These are phyloP conservation scores for Cyberlindnera maclurae DNA, from an alignment of 805 yeast genomes.

Conservation along the genomic window DNA sequence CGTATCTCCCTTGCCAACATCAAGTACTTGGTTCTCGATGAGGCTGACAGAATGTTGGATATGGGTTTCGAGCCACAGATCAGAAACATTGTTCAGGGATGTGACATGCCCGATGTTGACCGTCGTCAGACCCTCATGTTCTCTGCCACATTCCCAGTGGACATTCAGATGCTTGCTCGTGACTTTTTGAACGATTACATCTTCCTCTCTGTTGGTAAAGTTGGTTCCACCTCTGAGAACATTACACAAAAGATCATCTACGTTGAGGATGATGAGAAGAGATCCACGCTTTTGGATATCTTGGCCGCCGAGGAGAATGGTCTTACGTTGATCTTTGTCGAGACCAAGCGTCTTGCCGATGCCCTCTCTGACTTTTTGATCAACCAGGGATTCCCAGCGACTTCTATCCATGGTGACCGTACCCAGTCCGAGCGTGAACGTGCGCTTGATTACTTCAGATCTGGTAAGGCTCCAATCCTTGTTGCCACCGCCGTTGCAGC, in stretches of 20 bases:
- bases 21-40: constrained; percentile 92
- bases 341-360: constrained; percentile 98
- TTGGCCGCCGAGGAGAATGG: constrained; percentile 75
- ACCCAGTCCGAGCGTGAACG: constrained; percentile 96
- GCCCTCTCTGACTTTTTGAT: constrained; percentile 86
- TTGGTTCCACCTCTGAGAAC: constrained; percentile 98
- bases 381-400: constrained; percentile 87
- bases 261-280: constrained; percentile 92
- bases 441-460: constrained; percentile 89
- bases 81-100: constrained; percentile 94
- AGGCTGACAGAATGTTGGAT: constrained; percentile 99
- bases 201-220: constrained; percentile 96
- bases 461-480: constrained; percentile 86
- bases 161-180: constrained; percentile 93
- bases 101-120: constrained; percentile 92
- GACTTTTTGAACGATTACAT: constrained; percentile 95
- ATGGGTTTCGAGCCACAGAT: constrained; percentile 99
- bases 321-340: constrained; percentile 90
- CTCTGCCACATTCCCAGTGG: constrained; percentile 98
- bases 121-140: constrained; percentile 97
- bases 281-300: constrained; percentile 82
- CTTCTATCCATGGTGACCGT: constrained; percentile 99
- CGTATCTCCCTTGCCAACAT: constrained; percentile 82
- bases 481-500: constrained; percentile 99
- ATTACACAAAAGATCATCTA: constrained; percentile 89